These are phyloP conservation scores for Ogataea philodendri DNA, from an alignment of 805 yeast genomes.

Conservation along the genomic window DNA sequence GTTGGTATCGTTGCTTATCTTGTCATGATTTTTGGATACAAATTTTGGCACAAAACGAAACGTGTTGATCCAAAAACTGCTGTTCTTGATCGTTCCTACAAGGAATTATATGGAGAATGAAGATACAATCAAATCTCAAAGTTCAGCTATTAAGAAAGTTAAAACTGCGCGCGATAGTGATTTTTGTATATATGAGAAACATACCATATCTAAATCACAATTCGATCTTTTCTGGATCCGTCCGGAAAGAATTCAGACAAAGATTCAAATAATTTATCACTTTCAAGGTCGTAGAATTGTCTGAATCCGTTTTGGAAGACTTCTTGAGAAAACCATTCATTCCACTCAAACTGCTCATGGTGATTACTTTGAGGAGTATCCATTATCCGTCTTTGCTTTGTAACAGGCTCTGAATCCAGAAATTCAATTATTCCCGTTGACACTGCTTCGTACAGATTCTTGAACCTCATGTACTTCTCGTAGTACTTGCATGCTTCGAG, in stretches of 20 bases:
- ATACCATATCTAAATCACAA: too few relatives aligned
- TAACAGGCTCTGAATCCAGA: conserved; percentile 11
- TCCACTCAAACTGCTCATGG: conserved; percentile 22
- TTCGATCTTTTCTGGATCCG: too few relatives aligned
- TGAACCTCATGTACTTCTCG: conserved; percentile 21
- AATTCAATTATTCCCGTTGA: conserved; percentile 21
- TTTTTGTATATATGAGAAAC: too few relatives aligned
- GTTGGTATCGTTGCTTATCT: too few relatives aligned
- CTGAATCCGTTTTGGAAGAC: conserved; percentile 25
- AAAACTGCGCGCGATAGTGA: too few relatives aligned
- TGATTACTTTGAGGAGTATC: conserved; percentile 1
- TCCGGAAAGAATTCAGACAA: conserved; percentile 7
- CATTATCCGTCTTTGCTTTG: conserved; percentile 2
- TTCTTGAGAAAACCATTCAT: conserved; percentile 28
- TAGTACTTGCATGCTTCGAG: conserved; percentile 17
- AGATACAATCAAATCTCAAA: too few relatives aligned
- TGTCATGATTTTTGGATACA: too few relatives aligned
- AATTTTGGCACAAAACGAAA: too few relatives aligned
- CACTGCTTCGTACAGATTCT: conserved; percentile 18
- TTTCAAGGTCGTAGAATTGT: conserved; percentile 21
- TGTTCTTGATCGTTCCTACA: too few relatives aligned
- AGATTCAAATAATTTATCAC: conserved; percentile 2
- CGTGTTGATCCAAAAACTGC: too few relatives aligned
- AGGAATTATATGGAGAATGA: too few relatives aligned
- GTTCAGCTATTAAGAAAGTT: too few relatives aligned